These are phyloP conservation scores for Aspergillus coremiiformis DNA, from an alignment of 495 filamentous ascomycete genomes.

Conservation along the genomic window DNA sequence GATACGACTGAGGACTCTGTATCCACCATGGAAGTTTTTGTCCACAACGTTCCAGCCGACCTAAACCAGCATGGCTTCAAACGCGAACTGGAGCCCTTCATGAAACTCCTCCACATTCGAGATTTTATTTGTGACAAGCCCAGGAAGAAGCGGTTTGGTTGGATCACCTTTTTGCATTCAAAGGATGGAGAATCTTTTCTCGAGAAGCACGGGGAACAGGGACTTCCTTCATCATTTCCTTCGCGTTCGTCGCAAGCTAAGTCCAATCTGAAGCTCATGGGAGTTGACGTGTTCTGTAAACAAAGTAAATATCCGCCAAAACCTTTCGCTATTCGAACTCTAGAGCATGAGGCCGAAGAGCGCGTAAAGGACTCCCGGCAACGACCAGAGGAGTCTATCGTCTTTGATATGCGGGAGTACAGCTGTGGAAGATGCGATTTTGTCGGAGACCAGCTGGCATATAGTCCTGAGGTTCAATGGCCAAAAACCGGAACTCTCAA, in stretches of 20 bases:
- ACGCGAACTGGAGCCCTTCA: slow-evolving; percentile 26
- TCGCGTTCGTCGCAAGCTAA: not conserved
- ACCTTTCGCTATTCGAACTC: slow-evolving; percentile 26
- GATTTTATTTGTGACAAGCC: slow-evolving; percentile 31
- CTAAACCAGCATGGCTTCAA: slow-evolving; percentile 26
- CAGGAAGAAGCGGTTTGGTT: slow-evolving; percentile 21
- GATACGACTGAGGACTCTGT: too few relatives aligned
- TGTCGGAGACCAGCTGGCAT: slow-evolving; percentile 27
- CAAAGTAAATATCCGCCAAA: slow-evolving; percentile 34
- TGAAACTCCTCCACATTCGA: slow-evolving; percentile 24
- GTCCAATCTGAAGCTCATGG: slow-evolving; percentile 32
- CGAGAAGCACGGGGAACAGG: slow-evolving; percentile 19
- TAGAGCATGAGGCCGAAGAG: slow-evolving; percentile 19
- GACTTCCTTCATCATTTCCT: not conserved
- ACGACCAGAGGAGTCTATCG: slow-evolving; percentile 1
- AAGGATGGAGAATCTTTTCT: slow-evolving; percentile 30
- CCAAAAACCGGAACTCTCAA: slow-evolving; percentile 23
- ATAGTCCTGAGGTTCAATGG: slow-evolving; percentile 39
- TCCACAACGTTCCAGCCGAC: slow-evolving; percentile 29
- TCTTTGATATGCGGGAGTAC: slow-evolving; percentile 25
- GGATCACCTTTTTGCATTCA: slow-evolving; percentile 28
- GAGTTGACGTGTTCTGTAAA: slow-evolving; percentile 31
- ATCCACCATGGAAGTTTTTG: slow-evolving; percentile 33
- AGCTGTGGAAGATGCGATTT: slow-evolving; percentile 49
- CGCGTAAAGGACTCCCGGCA: not conserved